phyloP scores from a whole-genome alignment of 352 stramenopile species.

The Sclerospora graminicola region DNA sequence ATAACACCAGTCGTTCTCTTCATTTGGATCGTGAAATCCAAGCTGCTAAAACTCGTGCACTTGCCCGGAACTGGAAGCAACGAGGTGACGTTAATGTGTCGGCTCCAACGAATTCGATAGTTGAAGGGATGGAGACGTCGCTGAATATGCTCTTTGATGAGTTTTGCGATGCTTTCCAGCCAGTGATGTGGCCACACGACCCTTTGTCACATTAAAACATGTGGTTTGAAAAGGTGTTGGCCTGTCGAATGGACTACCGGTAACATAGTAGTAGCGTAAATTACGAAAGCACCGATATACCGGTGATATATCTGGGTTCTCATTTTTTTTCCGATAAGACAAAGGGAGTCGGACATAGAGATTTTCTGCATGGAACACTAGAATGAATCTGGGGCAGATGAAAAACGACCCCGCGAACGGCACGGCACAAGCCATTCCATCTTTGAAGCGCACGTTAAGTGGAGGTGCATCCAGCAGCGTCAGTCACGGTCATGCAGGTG shows the following conservation, averaged over 20 bases:
- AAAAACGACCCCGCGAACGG: conserved; percentile 49
- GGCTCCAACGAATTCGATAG: not conserved
- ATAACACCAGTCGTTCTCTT: conserved; percentile 14
- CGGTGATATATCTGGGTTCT: not conserved
- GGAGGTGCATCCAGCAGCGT: conserved; percentile 39
- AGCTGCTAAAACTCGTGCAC: conserved; percentile 25
- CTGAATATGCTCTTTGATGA: conserved; percentile 45
- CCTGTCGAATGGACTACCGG: not conserved
- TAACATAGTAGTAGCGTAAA: not conserved
- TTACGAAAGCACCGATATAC: not conserved
- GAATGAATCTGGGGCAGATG: conserved; percentile 66
- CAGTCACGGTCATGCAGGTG: conserved; percentile 23
- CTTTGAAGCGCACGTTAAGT: conserved; percentile 78
- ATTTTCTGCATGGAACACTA: not conserved
- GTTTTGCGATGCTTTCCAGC: conserved; percentile 50
- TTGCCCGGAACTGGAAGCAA: conserved; percentile 23
- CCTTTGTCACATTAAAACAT: conserved; percentile 3
- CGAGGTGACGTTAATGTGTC: not conserved
- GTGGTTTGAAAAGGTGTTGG: not conserved
- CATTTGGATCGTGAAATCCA: conserved; percentile 33
- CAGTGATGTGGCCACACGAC: conserved; percentile 51
- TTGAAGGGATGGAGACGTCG: conserved; percentile 34
- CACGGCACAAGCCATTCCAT: conserved; percentile 60
- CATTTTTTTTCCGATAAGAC: not conserved
- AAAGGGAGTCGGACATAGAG: not conserved